These are phyloP conservation scores for Basidiobolus meristosporus DNA, from an alignment of 371 early-diverging fungal species.

Conservation along the genomic window DNA sequence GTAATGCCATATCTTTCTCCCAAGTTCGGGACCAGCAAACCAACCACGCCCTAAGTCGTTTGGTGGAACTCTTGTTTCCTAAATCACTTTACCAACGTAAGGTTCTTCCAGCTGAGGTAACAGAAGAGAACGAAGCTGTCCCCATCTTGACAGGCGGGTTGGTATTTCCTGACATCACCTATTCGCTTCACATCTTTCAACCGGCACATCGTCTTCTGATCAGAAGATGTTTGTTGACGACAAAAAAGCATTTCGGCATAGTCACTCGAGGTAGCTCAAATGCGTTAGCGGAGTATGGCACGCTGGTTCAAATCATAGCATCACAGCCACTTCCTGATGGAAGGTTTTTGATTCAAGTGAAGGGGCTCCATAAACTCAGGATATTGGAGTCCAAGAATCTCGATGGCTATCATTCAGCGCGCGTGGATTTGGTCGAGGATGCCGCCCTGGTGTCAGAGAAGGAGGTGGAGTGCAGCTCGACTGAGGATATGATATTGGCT, in stretches of 20 bases:
- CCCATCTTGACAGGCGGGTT: slow-evolving; percentile 43
- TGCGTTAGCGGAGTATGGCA: too few species aligned
- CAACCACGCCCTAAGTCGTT: background rate
- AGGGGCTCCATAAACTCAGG: too few species aligned
- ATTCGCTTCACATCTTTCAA: slow-evolving; percentile 39
- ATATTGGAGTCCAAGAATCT: too few species aligned
- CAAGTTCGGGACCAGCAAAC: too few species aligned
- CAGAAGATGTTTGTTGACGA: slow-evolving; percentile 23
- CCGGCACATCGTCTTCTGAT: slow-evolving; percentile 40
- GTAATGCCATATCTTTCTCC: slow-evolving; percentile 7
- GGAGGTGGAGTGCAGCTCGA: too few species aligned
- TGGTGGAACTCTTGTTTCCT: background rate
- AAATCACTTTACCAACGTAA: background rate
- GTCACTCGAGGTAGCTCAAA: too few species aligned
- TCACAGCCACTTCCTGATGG: slow-evolving; percentile 17
- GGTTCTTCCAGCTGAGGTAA: too few species aligned
- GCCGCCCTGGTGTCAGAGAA: too few species aligned
- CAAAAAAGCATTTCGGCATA: slow-evolving; percentile 26
- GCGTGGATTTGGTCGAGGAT: too few species aligned
- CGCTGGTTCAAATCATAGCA: slow-evolving; percentile 17
- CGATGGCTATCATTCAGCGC: too few species aligned
- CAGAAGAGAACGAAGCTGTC: slow-evolving; percentile 3
- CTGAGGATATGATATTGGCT: too few species aligned
- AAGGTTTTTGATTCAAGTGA: too few species aligned
- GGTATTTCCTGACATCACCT: slow-evolving; percentile 34